These are phyloP conservation scores for Cruciata laevipes DNA, from an alignment of 257 asterid species.

Conservation along the genomic window DNA sequence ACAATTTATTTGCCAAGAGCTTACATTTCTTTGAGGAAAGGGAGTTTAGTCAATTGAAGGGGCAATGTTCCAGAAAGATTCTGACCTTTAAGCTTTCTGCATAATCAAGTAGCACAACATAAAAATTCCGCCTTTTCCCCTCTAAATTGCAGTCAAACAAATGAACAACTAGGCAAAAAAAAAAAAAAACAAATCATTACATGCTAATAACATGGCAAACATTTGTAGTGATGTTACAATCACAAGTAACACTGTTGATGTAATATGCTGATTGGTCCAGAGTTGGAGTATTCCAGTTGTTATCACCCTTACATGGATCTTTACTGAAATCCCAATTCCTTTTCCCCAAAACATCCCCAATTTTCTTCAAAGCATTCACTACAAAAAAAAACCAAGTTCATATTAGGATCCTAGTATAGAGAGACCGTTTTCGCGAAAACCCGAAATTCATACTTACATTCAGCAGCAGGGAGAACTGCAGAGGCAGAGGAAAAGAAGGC, in stretches of 20 bases:
- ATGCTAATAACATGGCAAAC: conserved; percentile 51
- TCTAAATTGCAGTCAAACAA: too few species aligned
- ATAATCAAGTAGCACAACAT: background rate
- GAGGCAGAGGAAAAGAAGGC: conserved; percentile 6
- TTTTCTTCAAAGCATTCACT: conserved; percentile 15
- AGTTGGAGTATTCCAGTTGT: conserved; percentile 16
- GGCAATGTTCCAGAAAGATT: conserved; percentile 52
- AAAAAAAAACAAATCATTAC: conserved; percentile 7
- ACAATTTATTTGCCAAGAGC: background rate
- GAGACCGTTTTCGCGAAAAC: background rate
- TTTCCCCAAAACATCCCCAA: conserved; percentile 16
- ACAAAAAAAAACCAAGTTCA: background rate
- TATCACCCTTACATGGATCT: conserved; percentile 23
- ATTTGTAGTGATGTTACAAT: conserved; percentile 42
- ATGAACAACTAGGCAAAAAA: background rate
- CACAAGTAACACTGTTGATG: conserved; percentile 34
- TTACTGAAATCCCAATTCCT: conserved; percentile 21
- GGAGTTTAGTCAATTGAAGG: conserved; percentile 41
- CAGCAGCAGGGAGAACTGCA: conserved; percentile 11
- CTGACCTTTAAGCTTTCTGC: conserved; percentile 47
- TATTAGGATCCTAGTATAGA: background rate
- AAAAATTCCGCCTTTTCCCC: background rate
- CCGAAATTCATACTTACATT: conserved; percentile 1
- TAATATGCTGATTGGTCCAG: conserved; percentile 13
- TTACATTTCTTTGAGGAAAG: conserved; percentile 47